Base-by-base conservation (phyloP, 805 yeast genomes). In the Starmera amethionina region DNA sequence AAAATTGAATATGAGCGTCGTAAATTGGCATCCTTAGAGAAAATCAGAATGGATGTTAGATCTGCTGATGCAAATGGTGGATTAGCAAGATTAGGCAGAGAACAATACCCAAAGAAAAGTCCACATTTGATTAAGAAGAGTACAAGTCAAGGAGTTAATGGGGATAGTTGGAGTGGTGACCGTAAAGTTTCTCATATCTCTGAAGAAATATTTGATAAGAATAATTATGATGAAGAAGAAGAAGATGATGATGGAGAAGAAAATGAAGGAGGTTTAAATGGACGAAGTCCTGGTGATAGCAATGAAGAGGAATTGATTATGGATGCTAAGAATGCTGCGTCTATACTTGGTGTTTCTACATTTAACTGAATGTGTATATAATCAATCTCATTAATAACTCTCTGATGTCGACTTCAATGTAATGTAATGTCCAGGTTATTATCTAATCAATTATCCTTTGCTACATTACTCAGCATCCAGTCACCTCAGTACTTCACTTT, bases 1-100 rank as follows among this genome's bases (percentile, higher is more conserved):
- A 78, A 78, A 50, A 88, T 93, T 35, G 95, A 87, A 44, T 84
- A 79, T 48, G 96, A 89, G 63, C 73, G 97, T 35, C 80, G 85
- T 51, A 79, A 83, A 38, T 67, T 93, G 39, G 72, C 77, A 41
- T 70, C 82, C 32, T 69, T 94, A 64, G 95, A 80, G 54, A 74
- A 70, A 48, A 77, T 76, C 43, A 73, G 90, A 43, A 62, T 73
- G 4, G 93, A 83, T 47, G 80, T 85, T 10, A 68, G 95, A 41
- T 70, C 76, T 8, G 84, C 83, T 5, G 95, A 85, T 59, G 72
- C 73, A 27, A 68, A 70, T 22, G 95, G 95, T 18, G 95, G 95
- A 0, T 70, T 93, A 32, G 75, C 93, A 32, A 67, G 96, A 41
- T 65, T 93, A 31, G 96, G 96, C 14, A 62, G 96, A 41, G 89